phyloP scores from a whole-genome alignment of 1,139 yeast species.

The Diutina scorzettiae region DNA sequence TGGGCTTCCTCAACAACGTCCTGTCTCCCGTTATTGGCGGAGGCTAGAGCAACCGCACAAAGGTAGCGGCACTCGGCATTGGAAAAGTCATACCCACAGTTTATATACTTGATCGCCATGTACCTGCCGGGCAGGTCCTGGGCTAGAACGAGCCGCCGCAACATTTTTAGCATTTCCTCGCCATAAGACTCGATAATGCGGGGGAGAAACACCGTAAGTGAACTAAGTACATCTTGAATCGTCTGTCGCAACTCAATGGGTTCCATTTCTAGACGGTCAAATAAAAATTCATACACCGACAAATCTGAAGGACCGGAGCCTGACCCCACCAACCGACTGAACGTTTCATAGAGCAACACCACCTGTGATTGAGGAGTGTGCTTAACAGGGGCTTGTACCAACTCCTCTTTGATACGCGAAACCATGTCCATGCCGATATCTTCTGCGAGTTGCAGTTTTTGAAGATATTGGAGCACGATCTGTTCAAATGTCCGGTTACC shows the following conservation, averaged over 20 bases:
- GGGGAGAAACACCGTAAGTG: slow-evolving; percentile 40
- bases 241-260: slow-evolving; percentile 49
- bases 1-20: slow-evolving; percentile 73
- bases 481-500: not conserved
- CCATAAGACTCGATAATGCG: slow-evolving; percentile 20
- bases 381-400: not conserved
- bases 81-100: slow-evolving; percentile 52
- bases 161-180: slow-evolving; percentile 34
- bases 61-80: slow-evolving; percentile 60
- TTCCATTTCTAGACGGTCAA: slow-evolving; percentile 64
- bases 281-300: slow-evolving; percentile 52
- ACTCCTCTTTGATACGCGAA: not conserved
- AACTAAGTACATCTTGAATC: slow-evolving; percentile 62
- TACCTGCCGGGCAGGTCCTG: slow-evolving; percentile 27
- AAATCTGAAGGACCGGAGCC: slow-evolving; percentile 7
- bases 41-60: slow-evolving; percentile 53
- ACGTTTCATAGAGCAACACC: not conserved
- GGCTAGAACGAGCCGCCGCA: slow-evolving; percentile 13
- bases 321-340: not conserved
- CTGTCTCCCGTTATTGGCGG: slow-evolving; percentile 35
- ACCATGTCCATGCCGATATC: not conserved
- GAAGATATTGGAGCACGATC: not conserved
- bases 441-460: not conserved
- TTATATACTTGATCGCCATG: slow-evolving; percentile 54
- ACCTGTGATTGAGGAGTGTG: not conserved